These are phyloP conservation scores for Aspergillus sp. DNA, from an alignment of 2,329 filamentous ascomycete genomes.

Conservation along the genomic window DNA sequence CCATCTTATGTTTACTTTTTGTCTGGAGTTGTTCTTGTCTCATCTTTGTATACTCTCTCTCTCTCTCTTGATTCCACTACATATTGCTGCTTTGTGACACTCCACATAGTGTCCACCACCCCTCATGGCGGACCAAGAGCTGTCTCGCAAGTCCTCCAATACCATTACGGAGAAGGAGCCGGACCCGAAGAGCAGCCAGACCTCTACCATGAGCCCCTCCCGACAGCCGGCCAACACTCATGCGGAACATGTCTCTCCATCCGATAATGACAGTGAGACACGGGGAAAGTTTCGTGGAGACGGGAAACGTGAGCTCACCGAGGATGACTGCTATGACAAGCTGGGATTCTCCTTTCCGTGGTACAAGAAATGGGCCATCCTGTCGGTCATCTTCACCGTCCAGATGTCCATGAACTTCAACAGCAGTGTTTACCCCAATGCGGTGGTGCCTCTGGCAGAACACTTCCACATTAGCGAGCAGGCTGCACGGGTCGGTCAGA, in stretches of 20 bases:
- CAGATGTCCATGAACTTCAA: slow-evolving; percentile 81
- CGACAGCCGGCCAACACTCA: slow-evolving; percentile 9
- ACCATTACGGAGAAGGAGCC: slow-evolving; percentile 1
- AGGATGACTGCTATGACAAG: slow-evolving; percentile 61
- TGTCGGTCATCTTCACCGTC: slow-evolving; percentile 69
- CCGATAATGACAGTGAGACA: slow-evolving; percentile 12
- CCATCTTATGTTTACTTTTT: too few species aligned
- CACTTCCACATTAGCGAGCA: slow-evolving; percentile 68
- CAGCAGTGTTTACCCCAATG: slow-evolving; percentile 70
- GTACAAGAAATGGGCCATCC: slow-evolving; percentile 68
- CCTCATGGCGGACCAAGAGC: neutral
- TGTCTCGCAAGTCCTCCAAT: neutral
- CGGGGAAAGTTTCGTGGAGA: slow-evolving; percentile 14
- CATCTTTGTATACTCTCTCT: neutral
- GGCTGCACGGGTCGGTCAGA: slow-evolving; percentile 68
- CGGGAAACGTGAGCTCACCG: slow-evolving; percentile 42
- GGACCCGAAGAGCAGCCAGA: neutral
- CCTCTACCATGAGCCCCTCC: slow-evolving; percentile 5
- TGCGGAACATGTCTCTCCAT: slow-evolving; percentile 16
- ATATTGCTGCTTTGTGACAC: too few species aligned
- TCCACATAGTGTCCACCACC: neutral
- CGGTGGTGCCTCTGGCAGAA: slow-evolving; percentile 62
- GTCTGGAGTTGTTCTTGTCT: neutral
- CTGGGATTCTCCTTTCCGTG: slow-evolving; percentile 60
- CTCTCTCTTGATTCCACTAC: too few species aligned